Percentiles rank a stretch among this genome's conserved stretches.
Evolutionary conservation across 148 eudicot species (phyloP).

Genomic region (Camellia sinensis): DNA sequence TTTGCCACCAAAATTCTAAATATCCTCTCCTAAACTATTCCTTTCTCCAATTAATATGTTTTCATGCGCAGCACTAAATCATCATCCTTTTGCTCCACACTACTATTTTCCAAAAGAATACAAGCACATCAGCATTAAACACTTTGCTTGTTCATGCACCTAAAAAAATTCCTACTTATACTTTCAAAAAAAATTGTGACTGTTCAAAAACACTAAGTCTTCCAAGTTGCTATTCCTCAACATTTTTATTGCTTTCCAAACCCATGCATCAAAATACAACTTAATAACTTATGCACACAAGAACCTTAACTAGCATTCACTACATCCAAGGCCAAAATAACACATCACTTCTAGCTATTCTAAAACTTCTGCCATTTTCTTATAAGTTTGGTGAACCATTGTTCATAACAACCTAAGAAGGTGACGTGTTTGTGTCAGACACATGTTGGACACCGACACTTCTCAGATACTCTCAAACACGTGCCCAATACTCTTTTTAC

Average conservation of each 20-base stretch:
- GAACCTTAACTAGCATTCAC: background rate
- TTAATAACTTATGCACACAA: background rate
- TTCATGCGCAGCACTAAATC: background rate
- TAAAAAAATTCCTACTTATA: background rate
- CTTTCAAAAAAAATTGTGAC: background rate
- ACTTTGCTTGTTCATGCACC: background rate
- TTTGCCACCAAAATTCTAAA: background rate
- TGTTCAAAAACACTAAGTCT: background rate
- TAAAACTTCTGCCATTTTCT: background rate
- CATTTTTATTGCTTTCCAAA: background rate
- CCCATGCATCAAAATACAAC: background rate
- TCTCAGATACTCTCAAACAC: no score
- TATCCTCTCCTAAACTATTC: background rate
- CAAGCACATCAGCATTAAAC: background rate
- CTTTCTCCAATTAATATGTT: background rate
- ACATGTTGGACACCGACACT: no score
- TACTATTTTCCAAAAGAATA: background rate
- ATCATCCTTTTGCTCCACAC: background rate
- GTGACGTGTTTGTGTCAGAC: no score
- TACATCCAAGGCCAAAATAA: no score
- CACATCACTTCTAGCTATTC: no score
- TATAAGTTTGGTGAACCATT: no score
- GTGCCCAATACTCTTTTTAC: no score
- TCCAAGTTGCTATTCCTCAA: background rate
- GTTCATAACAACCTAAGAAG: no score